phyloP scores from a whole-genome alignment of 441 rosid genomes.

The Dalechampia spathulata region DNA sequence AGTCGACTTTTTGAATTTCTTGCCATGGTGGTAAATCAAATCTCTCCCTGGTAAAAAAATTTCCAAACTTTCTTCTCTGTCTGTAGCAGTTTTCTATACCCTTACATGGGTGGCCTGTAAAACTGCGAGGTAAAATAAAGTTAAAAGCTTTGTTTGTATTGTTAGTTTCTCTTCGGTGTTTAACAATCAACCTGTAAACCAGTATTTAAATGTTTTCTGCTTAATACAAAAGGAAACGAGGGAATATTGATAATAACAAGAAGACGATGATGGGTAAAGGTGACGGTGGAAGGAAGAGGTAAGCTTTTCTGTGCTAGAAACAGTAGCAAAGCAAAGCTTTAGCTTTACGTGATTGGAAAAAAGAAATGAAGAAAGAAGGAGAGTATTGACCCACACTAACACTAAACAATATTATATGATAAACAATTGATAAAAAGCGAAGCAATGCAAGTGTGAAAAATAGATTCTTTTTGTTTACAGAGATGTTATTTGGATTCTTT shows the following conservation, averaged over 20 bases:
- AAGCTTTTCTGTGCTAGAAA: constrained; percentile 16
- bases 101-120: constrained; percentile 5
- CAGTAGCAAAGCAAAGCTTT: constrained; percentile 25
- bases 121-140: not conserved
- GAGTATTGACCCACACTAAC: constrained; percentile 5
- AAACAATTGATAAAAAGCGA: constrained; percentile 7
- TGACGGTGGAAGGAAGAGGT: constrained; percentile 20
- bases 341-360: constrained; percentile 34
- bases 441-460: constrained; percentile 10
- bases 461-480: constrained; percentile 32
- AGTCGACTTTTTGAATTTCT: not conserved
- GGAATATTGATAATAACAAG: not conserved
- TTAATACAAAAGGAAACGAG: not conserved
- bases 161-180: too few species aligned
- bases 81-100: constrained; percentile 4
- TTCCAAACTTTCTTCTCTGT: constrained; percentile 4
- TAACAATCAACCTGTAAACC: not conserved
- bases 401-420: not conserved
- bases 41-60: not conserved
- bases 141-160: too few species aligned
- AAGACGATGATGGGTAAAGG: constrained; percentile 20
- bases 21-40: not conserved
- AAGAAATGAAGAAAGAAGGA: not conserved
- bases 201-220: not conserved
- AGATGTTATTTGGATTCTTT: constrained; percentile 20